Evolutionary conservation across 1,139 yeast species (phyloP).

Genomic region (Entelexis sorbosivorans): DNA sequence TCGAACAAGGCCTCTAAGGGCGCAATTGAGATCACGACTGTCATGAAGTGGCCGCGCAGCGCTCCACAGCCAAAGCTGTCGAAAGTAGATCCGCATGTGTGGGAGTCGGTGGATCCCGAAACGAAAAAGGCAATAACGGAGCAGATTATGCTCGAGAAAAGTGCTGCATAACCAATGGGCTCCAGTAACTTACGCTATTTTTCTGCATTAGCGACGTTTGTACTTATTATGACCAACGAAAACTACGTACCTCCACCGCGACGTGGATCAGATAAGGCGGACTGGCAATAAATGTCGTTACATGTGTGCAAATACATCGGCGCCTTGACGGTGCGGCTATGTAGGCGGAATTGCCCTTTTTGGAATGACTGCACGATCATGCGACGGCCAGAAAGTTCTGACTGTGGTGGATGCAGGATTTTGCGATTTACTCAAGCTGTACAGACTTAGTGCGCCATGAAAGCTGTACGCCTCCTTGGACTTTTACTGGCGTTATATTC

Average conservation of each 20-base stretch:
- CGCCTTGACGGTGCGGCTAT: too few species aligned
- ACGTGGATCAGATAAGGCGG: too few species aligned
- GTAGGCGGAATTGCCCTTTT: too few species aligned
- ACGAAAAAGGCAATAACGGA: conserved; percentile 9
- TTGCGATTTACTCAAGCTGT: too few species aligned
- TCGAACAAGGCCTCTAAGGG: conserved; percentile 21
- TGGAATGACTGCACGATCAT: too few species aligned
- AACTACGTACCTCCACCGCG: too few species aligned
- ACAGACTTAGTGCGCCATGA: neutral
- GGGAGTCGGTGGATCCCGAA: conserved; percentile 11
- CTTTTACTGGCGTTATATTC: neutral
- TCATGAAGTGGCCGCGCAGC: conserved; percentile 28
- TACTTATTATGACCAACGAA: too few species aligned
- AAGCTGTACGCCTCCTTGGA: neutral
- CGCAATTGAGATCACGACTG: conserved; percentile 41
- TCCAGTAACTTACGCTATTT: neutral
- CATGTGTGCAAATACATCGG: too few species aligned
- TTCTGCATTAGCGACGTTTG: neutral
- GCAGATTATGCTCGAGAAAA: conserved; percentile 6
- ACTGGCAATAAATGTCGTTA: too few species aligned
- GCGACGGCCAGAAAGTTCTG: too few species aligned
- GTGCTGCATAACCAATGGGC: neutral
- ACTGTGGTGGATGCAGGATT: too few species aligned
- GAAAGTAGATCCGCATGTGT: conserved; percentile 7
- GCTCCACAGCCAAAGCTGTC: conserved; percentile 3